Evolutionary conservation across 1,284 basidiomycete genomes (phyloP), one percentile per base, ranked within the genome.

Genomic region (Peniophora sp.): DNA sequence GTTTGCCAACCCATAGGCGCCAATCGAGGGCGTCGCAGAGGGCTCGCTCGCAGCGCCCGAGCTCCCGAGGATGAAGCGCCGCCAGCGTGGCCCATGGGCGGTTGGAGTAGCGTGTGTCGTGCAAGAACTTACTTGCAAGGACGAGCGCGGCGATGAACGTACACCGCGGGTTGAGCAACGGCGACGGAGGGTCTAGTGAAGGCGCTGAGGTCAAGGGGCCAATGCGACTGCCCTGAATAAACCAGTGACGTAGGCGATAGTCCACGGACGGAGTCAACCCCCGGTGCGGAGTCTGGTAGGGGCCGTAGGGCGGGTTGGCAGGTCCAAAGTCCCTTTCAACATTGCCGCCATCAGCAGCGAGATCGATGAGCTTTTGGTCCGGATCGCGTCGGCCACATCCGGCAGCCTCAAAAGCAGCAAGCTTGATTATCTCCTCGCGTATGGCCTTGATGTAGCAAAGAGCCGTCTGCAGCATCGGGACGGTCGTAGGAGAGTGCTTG

Each of bases 41-140:
- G 0, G 88, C 86, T 22, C 85, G 81, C 64, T 91, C 87, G 60
- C 88, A 90, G 22, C 87, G 78, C 24, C 86, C 81, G 48, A 91
- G 85, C 68, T 91, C 87, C 39, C 84, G 73, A 8, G 87, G 79
- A 1, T 83, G 82, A 3, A 91, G 74, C 27, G 88, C 87, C 22
- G 85, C 88, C 1, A 91, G 73, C 62, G 92, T 92, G 6, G 89
- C 84, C 93, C 93, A 97, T 17, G 93, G 92, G 18, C 84, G 79
- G 64, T 97, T 96, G 14, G 88, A 92, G 62, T 94, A 97, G 50
- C 88, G 92, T 51, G 88, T 85, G 62, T 97, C 94, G 69, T 95
- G 92, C 52, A 89, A 81, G 65, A 95, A 96, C 64, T 97, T 97
- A 24, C 88, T 87, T 0, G 93, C 92, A 43, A 92, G 74, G 55